Evolutionary conservation across 1,139 yeast genomes (phyloP).

Genomic region (Diutina sp.): DNA sequence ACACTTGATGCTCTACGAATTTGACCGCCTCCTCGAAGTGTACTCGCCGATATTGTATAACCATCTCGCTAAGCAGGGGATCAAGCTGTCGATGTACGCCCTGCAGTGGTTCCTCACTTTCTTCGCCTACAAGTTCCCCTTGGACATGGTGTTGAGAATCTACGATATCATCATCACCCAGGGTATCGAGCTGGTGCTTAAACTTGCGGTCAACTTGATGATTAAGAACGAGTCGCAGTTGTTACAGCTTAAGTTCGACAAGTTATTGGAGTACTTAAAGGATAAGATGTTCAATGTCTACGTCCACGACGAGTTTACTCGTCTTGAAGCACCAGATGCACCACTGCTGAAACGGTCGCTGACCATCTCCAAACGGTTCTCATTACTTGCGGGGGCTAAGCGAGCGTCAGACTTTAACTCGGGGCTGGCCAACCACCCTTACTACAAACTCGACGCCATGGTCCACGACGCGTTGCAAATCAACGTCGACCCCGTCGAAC

Average conservation of each 20-base stretch:
- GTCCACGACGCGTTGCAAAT: slow-evolving; percentile 72
- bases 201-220: slow-evolving; percentile 73
- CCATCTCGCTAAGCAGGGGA: slow-evolving; percentile 75
- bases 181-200: slow-evolving; percentile 73
- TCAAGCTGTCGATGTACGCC: slow-evolving; percentile 87
- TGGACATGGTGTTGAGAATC: slow-evolving; percentile 69
- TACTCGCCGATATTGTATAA: slow-evolving; percentile 53
- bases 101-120: slow-evolving; percentile 92
- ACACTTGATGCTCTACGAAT: slow-evolving; percentile 73
- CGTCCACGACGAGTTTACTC: slow-evolving; percentile 27
- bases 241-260: slow-evolving; percentile 57
- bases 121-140: slow-evolving; percentile 87
- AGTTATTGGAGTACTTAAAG: slow-evolving; percentile 61
- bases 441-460: slow-evolving; percentile 56
- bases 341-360: slow-evolving; percentile 3
- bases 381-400: neutral
- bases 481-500: slow-evolving; percentile 56
- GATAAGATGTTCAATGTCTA: slow-evolving; percentile 67
- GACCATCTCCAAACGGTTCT: neutral
- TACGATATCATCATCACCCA: slow-evolving; percentile 80
- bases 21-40: slow-evolving; percentile 72
- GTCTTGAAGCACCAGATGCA: slow-evolving; percentile 3
- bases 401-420: slow-evolving; percentile 3
- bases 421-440: slow-evolving; percentile 8
- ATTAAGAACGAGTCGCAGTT: slow-evolving; percentile 48